phyloP scores from a whole-genome alignment of 140 eudicot species.

The Cichorium intybus region DNA sequence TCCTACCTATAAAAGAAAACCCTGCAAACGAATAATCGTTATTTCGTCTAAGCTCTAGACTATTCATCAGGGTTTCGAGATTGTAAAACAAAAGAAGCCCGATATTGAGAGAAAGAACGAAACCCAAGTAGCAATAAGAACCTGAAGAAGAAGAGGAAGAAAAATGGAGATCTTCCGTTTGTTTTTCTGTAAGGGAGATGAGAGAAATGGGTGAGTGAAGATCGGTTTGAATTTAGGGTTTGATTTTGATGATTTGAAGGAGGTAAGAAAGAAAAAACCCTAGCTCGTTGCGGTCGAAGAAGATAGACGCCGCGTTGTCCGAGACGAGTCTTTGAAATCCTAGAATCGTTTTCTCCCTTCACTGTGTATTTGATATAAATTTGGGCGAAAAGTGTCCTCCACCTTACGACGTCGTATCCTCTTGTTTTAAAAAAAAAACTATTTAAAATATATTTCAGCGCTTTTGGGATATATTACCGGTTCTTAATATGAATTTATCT shows the following conservation, averaged over 20 bases:
- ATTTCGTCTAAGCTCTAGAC: constrained; percentile 8
- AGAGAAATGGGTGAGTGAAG: neutral
- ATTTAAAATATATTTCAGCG: neutral
- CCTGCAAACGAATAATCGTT: constrained; percentile 30
- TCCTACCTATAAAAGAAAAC: constrained; percentile 9
- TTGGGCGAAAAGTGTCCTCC: neutral
- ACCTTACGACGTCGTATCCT: neutral
- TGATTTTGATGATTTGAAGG: constrained; percentile 11
- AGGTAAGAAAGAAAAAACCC: constrained; percentile 24
- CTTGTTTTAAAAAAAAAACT: neutral
- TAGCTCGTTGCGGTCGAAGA: constrained; percentile 27
- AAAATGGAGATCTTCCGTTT: constrained; percentile 14
- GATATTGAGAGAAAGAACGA: constrained; percentile 1
- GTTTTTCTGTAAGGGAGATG: constrained; percentile 9
- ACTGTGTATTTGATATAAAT: neutral
- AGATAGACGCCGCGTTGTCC: constrained; percentile 34
- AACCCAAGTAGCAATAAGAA: neutral
- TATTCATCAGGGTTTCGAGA: neutral
- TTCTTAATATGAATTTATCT: too few species aligned
- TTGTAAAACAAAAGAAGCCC: constrained; percentile 2
- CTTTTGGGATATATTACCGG: too few species aligned
- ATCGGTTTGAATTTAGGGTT: constrained; percentile 9
- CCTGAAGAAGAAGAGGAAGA: constrained; percentile 7
- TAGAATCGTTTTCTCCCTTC: neutral
- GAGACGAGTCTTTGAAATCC: constrained; percentile 2